These are phyloP conservation scores for Stagonosporopsis cucurbitacearum DNA, from an alignment of 2,329 filamentous ascomycete species.

Conservation along the genomic window DNA sequence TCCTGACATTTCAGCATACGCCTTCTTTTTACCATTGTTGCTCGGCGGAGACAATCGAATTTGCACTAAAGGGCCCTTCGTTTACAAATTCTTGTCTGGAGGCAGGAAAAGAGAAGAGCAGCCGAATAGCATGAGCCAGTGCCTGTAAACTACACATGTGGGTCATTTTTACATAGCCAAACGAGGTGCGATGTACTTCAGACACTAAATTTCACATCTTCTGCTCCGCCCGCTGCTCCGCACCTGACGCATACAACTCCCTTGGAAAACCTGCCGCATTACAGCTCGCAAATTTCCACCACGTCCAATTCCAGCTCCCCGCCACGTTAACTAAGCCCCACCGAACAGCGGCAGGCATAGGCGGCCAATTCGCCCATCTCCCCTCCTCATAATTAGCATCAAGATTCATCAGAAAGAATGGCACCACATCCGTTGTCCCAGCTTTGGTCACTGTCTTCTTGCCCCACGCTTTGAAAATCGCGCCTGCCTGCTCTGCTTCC, in stretches of 20 bases:
- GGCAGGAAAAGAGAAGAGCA: too few species aligned
- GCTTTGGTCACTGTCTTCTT: conserved; percentile 69
- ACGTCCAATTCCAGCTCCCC: conserved; percentile 62
- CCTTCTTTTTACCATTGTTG: too few species aligned
- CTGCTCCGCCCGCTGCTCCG: background rate
- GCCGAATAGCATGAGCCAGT: too few species aligned
- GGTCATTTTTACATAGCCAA: too few species aligned
- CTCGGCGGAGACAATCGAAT: too few species aligned
- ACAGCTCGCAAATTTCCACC: conserved; percentile 72
- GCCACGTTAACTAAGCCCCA: conserved; percentile 67
- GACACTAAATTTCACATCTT: background rate
- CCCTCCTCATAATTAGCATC: conserved; percentile 66
- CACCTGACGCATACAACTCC: conserved; percentile 40
- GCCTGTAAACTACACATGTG: too few species aligned
- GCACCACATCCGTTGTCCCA: conserved; percentile 65
- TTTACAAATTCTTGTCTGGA: too few species aligned
- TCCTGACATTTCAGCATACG: too few species aligned
- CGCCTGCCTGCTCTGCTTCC: conserved; percentile 52
- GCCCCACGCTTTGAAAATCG: conserved; percentile 66
- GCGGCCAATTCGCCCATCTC: conserved; percentile 68
- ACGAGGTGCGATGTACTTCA: too few species aligned
- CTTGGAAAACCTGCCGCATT: conserved; percentile 60
- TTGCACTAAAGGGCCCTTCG: too few species aligned
- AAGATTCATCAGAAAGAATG: conserved; percentile 69
- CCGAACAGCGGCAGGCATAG: conserved; percentile 65